Evolutionary conservation across 2,329 filamentous ascomycete genomes (phyloP), one percentile per base, ranked within the genome.

Genomic region (Alternaria dauci): DNA sequence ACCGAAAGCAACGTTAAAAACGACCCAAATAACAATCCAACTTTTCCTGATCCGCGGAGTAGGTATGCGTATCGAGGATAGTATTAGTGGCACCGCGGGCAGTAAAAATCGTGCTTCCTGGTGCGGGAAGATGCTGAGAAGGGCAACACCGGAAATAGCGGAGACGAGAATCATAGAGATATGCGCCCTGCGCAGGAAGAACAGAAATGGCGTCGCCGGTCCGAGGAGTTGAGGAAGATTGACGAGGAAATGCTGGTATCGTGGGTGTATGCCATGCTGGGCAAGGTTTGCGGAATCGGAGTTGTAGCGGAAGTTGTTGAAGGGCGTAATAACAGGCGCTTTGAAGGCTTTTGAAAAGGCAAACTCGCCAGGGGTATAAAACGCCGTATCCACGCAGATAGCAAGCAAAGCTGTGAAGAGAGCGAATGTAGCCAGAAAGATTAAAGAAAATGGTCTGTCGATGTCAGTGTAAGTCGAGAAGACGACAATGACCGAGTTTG

Each of bases 341-440:
- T 80, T 79, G 68, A 91, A 81, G 30, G 94, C 79, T 62, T 89
- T 86, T 20, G 83, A 81, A 83, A 91, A 89, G 38, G 86, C 86
- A 59, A 92, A 85, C 54, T 88, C 84, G 59, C 86, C 83, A 72
- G 79, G 63, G 66, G 78, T 74, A 75, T 97, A 97, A 77, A 96
- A 97, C 46, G 88, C 86, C 3, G 94, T 98, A 78, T 99, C 95
- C 58, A 93, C 84, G 58, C 87, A 86, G 69, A 97, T 86, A 41
- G 93, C 94, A 65, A 94, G 78, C 58, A 88, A 83, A 47, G 88
- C 83, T 52, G 92, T 94, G 51, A 89, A 76, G 36, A 90, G 76
- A 32, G 87, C 91, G 63, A 90, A 89, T 55, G 87, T 72, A 55
- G 87, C 75, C 70, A 95, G 84, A 58, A 87, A 85, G 64, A 88